A percentile compares a stretch with the other conserved stretches of the same genome.
Evolutionary conservation across 202 grass and related monocot species (phyloP).

Genomic region (Carex arenaria): DNA sequence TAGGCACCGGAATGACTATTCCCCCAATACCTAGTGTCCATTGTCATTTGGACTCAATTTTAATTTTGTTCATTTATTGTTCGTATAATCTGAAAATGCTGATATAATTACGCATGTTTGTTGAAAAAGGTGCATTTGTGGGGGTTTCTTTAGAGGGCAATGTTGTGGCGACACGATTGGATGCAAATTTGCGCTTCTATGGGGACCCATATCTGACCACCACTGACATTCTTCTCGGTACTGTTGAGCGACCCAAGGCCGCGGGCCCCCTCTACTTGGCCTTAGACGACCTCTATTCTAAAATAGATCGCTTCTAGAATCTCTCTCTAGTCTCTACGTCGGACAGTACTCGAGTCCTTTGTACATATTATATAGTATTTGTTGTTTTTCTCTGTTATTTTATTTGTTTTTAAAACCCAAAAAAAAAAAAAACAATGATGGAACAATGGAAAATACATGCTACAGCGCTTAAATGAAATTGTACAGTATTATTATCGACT

Average conservation of each 20-base stretch:
- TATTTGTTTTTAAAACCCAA: not conserved
- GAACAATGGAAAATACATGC: not conserved
- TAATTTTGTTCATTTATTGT: not conserved
- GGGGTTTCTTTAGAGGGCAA: slow-evolving; percentile 87
- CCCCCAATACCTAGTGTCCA: not conserved
- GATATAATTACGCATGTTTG: not conserved
- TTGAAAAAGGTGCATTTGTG: slow-evolving; percentile 61
- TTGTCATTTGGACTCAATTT: not conserved
- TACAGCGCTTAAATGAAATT: not conserved
- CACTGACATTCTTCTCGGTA: slow-evolving; percentile 63
- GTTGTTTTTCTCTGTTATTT: not conserved
- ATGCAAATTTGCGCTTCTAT: slow-evolving; percentile 67
- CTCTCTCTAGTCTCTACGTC: not conserved
- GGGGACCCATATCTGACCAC: slow-evolving; percentile 83
- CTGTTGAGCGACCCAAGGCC: slow-evolving; percentile 56
- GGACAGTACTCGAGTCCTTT: not conserved
- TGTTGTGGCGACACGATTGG: slow-evolving; percentile 59
- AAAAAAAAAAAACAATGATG: not conserved
- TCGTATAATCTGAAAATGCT: not conserved
- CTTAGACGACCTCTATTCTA: slow-evolving; percentile 51
- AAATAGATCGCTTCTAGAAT: slow-evolving; percentile 31
- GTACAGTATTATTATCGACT: slow-evolving; percentile 1
- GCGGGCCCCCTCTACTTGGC: slow-evolving; percentile 65
- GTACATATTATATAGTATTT: slow-evolving; percentile 6
- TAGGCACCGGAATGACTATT: too few species aligned